Conservation (phyloP, 1,284 basidiomycete species). For the Veloporphyrellus conicus region DNA sequence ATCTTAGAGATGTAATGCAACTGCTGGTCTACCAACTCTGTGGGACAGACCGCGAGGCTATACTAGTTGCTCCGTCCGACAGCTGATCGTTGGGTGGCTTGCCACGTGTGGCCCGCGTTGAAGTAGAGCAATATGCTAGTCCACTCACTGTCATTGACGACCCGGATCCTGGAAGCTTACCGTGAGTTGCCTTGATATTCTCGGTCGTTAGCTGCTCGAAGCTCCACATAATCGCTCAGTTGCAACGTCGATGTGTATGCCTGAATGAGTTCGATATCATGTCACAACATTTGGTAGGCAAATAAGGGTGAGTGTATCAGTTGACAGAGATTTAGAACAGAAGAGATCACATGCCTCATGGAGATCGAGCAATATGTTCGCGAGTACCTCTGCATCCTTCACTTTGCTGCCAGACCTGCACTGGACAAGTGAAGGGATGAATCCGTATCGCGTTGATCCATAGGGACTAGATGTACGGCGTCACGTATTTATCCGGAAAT, state of each 20-base stretch:
- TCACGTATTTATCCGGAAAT: neutral
- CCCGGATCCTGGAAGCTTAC: slow-evolving; percentile 30
- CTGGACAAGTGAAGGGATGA: too few relatives aligned
- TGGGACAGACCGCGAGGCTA: slow-evolving; percentile 38
- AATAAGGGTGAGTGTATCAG: neutral
- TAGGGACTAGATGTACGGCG: slow-evolving; percentile 22
- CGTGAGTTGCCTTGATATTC: slow-evolving; percentile 28
- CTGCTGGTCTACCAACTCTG: slow-evolving; percentile 37
- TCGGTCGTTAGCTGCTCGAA: slow-evolving; percentile 30
- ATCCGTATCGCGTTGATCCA: neutral
- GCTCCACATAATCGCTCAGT: slow-evolving; percentile 24
- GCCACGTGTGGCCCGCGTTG: slow-evolving; percentile 37
- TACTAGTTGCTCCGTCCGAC: slow-evolving; percentile 33
- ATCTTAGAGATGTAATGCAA: slow-evolving; percentile 41
- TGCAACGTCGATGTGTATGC: slow-evolving; percentile 25
- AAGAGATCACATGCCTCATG: too few relatives aligned
- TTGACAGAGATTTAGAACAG: too few relatives aligned
- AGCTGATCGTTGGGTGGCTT: slow-evolving; percentile 36
- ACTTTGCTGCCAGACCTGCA: too few relatives aligned
- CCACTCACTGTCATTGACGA: slow-evolving; percentile 13
- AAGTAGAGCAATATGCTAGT: slow-evolving; percentile 26
- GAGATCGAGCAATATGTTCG: too few relatives aligned
- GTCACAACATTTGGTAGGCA: too few relatives aligned
- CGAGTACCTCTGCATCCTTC: too few relatives aligned
- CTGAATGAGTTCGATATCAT: slow-evolving; percentile 6